These are phyloP conservation scores for Phaeosphaeriaceae sp. DNA, from an alignment of 2,329 filamentous ascomycete species.

Conservation along the genomic window DNA sequence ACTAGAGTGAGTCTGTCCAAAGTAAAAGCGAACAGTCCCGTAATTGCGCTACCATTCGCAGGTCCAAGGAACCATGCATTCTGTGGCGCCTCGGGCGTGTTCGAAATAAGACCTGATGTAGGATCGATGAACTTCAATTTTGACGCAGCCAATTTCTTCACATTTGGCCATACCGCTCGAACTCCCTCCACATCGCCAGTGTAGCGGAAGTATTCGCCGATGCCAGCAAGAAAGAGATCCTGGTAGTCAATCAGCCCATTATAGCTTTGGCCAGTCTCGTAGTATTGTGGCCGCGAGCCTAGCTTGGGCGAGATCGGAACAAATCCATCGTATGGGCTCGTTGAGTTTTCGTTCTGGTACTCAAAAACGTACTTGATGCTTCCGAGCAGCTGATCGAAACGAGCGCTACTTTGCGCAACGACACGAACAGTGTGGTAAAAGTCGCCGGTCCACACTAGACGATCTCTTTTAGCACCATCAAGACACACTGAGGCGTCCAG, in stretches of 20 bases:
- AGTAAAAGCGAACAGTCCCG: constrained; percentile 32
- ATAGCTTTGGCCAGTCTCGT: constrained; percentile 1
- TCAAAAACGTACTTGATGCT: constrained; percentile 35
- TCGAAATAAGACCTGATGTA: constrained; percentile 30
- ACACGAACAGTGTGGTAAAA: constrained; percentile 52
- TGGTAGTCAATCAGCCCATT: constrained; percentile 38
- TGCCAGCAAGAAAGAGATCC: constrained; percentile 34
- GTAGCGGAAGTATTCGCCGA: constrained; percentile 35
- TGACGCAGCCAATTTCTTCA: constrained; percentile 28
- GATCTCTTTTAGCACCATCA: constrained; percentile 53
- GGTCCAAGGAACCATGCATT: constrained; percentile 33
- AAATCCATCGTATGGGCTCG: constrained; percentile 8
- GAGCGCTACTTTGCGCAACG: constrained; percentile 44
- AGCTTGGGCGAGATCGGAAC: constrained; percentile 16
- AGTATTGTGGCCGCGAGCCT: constrained; percentile 9
- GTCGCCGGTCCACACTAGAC: constrained; percentile 53
- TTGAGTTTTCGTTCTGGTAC: constrained; percentile 10
- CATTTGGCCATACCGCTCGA: constrained; percentile 26
- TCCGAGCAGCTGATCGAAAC: constrained; percentile 45
- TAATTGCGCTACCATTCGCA: constrained; percentile 37
- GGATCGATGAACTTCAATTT: constrained; percentile 36
- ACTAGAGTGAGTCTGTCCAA: constrained; percentile 34
- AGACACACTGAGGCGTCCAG: constrained; percentile 49
- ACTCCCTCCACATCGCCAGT: constrained; percentile 26
- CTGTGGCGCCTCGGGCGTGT: constrained; percentile 5